Evolutionary conservation across 2,329 filamentous ascomycete species (phyloP).

Genomic region (Whalleya microplaca): DNA sequence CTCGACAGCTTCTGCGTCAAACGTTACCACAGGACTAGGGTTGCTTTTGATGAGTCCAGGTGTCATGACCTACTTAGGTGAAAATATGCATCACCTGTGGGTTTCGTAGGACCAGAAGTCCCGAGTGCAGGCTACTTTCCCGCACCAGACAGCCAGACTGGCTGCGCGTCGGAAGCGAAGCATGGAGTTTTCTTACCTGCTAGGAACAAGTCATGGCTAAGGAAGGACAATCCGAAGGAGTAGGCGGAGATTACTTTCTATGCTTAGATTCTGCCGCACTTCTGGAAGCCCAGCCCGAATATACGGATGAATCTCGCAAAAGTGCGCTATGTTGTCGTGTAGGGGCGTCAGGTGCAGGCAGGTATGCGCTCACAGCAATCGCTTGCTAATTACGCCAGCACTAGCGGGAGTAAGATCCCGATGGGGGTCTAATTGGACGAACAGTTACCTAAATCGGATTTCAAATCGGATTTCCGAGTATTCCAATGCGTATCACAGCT

Average conservation of each 20-base stretch:
- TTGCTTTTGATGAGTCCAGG: background rate
- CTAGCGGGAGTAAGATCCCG: conserved; percentile 25
- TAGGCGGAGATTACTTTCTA: conserved; percentile 3
- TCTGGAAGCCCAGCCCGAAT: conserved; percentile 2
- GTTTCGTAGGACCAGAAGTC: background rate
- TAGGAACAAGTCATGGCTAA: background rate
- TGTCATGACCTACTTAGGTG: background rate
- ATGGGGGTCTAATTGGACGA: conserved; percentile 4
- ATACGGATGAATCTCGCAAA: conserved; percentile 5
- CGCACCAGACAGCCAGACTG: background rate
- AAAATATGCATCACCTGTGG: background rate
- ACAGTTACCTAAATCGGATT: background rate
- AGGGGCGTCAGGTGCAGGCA: background rate
- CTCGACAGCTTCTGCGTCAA: background rate
- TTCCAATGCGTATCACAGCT: too few relatives aligned
- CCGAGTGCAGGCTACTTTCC: background rate
- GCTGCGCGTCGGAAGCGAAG: background rate
- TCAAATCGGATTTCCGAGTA: background rate
- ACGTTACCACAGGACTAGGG: background rate
- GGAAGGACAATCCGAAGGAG: background rate
- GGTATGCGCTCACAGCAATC: background rate
- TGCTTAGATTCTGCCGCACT: background rate
- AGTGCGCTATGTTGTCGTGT: conserved; percentile 3
- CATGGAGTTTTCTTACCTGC: background rate
- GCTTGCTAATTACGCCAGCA: conserved; percentile 4